phyloP scores from a whole-genome alignment of 257 asterid genomes.

The Fraxinus pennsylvanica region DNA sequence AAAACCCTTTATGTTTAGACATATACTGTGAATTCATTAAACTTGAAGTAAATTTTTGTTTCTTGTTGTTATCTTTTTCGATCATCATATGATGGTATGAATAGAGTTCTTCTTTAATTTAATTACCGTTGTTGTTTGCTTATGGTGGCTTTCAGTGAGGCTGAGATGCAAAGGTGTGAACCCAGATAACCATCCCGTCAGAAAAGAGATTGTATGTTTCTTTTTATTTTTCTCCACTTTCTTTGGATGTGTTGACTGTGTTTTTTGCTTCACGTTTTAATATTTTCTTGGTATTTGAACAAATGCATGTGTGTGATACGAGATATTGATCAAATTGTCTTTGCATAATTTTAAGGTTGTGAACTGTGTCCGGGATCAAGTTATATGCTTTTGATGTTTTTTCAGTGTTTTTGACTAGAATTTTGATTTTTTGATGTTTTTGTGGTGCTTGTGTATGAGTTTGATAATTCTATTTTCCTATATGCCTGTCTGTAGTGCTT shows the following conservation, averaged over 20 bases:
- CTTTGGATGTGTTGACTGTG: background rate
- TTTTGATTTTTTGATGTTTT: background rate
- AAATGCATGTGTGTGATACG: background rate
- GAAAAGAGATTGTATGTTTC: constrained; percentile 66
- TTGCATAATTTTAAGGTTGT: constrained; percentile 7
- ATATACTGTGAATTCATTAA: constrained; percentile 6
- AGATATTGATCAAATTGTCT: background rate
- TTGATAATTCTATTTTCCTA: background rate
- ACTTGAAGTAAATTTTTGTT: background rate
- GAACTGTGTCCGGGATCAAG: constrained; percentile 2
- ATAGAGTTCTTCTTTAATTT: too few relatives aligned
- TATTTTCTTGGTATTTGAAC: constrained; percentile 6
- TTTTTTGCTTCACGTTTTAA: background rate
- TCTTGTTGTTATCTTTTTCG: background rate
- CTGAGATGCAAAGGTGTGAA: constrained; percentile 87
- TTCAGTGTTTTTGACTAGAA: background rate
- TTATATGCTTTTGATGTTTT: constrained; percentile 9
- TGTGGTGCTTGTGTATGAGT: background rate
- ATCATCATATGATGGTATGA: too few relatives aligned
- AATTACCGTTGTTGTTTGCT: background rate
- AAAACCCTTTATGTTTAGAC: background rate
- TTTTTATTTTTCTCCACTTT: background rate
- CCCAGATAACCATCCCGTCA: constrained; percentile 81
- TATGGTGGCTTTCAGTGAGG: constrained; percentile 65
- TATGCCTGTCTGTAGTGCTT: background rate